These are phyloP conservation scores for Fistulifera pelliculosa DNA, from an alignment of 108 stramenopile species.

Conservation along the genomic window DNA sequence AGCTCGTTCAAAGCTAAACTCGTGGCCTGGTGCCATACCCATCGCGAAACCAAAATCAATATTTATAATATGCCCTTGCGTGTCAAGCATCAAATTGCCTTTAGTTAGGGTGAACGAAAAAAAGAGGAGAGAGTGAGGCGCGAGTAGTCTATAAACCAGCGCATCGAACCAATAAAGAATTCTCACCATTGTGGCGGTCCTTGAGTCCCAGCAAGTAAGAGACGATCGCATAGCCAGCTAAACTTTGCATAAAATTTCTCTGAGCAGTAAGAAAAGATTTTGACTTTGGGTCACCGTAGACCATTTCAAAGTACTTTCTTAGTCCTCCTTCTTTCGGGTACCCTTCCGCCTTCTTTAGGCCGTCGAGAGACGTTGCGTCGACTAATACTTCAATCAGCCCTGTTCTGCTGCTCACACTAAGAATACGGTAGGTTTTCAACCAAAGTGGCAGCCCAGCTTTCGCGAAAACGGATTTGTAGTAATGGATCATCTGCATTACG, in stretches of 20 bases:
- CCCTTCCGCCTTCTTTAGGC: constrained; percentile 87
- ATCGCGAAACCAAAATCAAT: constrained; percentile 99
- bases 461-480: constrained; percentile 90
- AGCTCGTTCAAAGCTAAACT: constrained; percentile 93
- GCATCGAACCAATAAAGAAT: too few relatives aligned
- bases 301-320: constrained; percentile 78
- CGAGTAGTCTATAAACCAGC: too few relatives aligned
- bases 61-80: constrained; percentile 88
- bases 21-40: constrained; percentile 94
- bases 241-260: constrained; percentile 75
- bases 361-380: constrained; percentile 91
- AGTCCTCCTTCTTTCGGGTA: constrained; percentile 81
- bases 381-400: constrained; percentile 89
- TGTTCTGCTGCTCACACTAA: constrained; percentile 87
- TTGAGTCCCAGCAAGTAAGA: constrained; percentile 92
- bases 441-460: constrained; percentile 79
- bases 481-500: constrained; percentile 96
- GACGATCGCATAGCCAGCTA: constrained; percentile 89
- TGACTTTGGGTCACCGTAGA: constrained; percentile 73
- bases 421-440: constrained; percentile 94
- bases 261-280: constrained; percentile 85
- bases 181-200: constrained; percentile 97
- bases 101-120: too few relatives aligned
- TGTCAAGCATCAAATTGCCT: constrained; percentile 99
- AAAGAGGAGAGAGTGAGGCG: too few relatives aligned